phyloP scores from a whole-genome alignment of 2,329 filamentous ascomycete species.

The Arthroderma uncinatum region DNA sequence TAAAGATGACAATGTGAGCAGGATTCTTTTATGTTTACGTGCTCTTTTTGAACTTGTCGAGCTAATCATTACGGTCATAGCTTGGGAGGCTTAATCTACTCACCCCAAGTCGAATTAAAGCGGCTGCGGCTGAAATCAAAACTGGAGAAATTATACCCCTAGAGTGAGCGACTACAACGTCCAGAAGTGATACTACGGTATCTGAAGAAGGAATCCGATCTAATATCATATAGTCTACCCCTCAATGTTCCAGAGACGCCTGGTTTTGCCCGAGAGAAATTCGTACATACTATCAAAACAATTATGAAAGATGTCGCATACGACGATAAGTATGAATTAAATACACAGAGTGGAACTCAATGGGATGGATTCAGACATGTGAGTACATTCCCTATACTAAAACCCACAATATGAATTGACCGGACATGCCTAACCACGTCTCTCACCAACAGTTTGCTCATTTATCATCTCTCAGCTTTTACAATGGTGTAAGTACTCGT shows the following conservation, averaged over 20 bases:
- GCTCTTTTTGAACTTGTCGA: too few relatives aligned
- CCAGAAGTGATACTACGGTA: too few relatives aligned
- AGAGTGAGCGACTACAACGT: conserved; percentile 34
- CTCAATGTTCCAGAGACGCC: conserved; percentile 43
- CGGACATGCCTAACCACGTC: conserved; percentile 7
- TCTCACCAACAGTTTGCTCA: conserved; percentile 27
- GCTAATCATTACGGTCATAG: conserved; percentile 10
- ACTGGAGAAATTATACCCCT: conserved; percentile 47
- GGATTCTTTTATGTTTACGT: not conserved
- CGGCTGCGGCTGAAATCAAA: conserved; percentile 43
- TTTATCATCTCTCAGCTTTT: conserved; percentile 28
- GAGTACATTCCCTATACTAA: conserved; percentile 8
- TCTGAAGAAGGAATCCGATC: not conserved
- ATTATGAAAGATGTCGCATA: conserved; percentile 28
- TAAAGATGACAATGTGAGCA: conserved; percentile 40
- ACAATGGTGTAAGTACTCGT: conserved; percentile 27
- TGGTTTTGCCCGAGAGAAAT: conserved; percentile 42
- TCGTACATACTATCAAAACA: conserved; percentile 45
- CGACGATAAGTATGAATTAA: conserved; percentile 38
- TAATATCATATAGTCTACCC: conserved; percentile 34
- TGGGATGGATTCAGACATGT: conserved; percentile 43
- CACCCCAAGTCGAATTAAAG: conserved; percentile 44
- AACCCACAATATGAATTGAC: not conserved
- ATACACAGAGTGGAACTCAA: conserved; percentile 41
- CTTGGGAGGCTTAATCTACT: conserved; percentile 44